Percentiles rank a stretch among this genome's conserved stretches.
These are phyloP conservation scores for Marvania coccoides DNA, from an alignment of 139 green algal species.

Conservation along the genomic window DNA sequence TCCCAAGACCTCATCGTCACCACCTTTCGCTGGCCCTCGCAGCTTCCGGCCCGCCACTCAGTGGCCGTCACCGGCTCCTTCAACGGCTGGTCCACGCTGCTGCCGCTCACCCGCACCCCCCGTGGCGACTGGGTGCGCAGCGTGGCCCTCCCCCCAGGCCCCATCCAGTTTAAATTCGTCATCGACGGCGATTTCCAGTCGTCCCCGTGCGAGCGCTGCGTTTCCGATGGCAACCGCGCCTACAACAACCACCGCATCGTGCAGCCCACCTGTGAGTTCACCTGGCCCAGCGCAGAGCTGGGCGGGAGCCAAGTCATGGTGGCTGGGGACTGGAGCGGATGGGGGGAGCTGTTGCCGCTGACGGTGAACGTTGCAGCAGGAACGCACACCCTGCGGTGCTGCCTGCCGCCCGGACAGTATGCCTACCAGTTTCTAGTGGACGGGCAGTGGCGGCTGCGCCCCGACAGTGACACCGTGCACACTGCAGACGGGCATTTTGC, in stretches of 20 bases:
- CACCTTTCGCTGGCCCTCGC: conserved; percentile 34
- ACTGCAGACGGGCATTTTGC: conserved; percentile 31
- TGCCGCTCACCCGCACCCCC: conserved; percentile 5
- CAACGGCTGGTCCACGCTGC: conserved; percentile 21
- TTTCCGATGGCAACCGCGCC: conserved; percentile 16
- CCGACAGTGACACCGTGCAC: conserved; percentile 10
- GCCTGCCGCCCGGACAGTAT: conserved; percentile 40
- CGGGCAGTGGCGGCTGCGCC: conserved; percentile 33
- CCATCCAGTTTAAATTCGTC: conserved; percentile 15
- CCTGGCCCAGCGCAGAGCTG: conserved; percentile 17
- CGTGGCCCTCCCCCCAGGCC: conserved; percentile 9
- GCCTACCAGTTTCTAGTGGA: conserved; percentile 53
- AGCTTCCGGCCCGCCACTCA: conserved; percentile 15
- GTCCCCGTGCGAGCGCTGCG: conserved; percentile 31
- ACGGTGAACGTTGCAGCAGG: not conserved
- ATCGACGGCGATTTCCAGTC: conserved; percentile 46
- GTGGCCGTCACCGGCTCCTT: conserved; percentile 36
- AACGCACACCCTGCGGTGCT: conserved; percentile 24
- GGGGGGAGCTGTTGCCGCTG: conserved; percentile 40
- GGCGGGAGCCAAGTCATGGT: conserved; percentile 32
- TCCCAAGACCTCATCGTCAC: conserved; percentile 13
- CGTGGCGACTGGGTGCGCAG: conserved; percentile 34
- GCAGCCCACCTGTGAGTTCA: conserved; percentile 27
- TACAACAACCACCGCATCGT: conserved; percentile 52
- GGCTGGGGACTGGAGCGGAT: conserved; percentile 37